Base-by-base conservation (phyloP, 2,329 filamentous ascomycete species). In the Diaporthe sp. region DNA sequence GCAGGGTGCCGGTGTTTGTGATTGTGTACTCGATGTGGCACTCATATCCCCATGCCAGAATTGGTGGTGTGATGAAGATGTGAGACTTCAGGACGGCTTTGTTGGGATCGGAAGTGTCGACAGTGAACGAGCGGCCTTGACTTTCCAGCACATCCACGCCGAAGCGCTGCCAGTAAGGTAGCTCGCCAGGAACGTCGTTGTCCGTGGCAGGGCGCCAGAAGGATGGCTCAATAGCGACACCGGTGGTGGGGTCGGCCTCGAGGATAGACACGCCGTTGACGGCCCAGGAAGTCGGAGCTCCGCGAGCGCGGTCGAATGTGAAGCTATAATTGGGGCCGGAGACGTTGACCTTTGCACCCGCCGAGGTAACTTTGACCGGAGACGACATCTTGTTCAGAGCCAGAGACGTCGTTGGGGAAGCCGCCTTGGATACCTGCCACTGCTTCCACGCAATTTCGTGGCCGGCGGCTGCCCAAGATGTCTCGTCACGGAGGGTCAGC, bases 181-280 rank as follows among this genome's bases (percentile, higher is more conserved):
- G 85, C 15, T 90, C 88, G 22, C 83, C 80, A 0, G 89, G 86
- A 0, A 85, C 84, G 79, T 94, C 92, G 79, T 94, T 94, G 81
- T 94, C 90, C 0, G 92, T 94, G 20, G 88, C 87, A 0, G 92
- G 90, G 6, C 92, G 90, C 88, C 91, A 93, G 82, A 94, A 90
- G 8, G 86, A 85, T 1, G 89, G 86, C 12, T 82, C 79, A 22
- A 87, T 81, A 31, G 85, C 86, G 4, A 83, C 81, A 10, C 81
- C 78, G 4, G 82, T 83, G 49, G 77, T 80, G 0, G 86, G 82
- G 65, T 85, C 82, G 0, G 79, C 68, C 10, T 79, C 82, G 15
- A 89, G 80, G 0, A 89, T 76, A 0, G 81, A 67, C 47, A 81
- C 77, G 71, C 82, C 81, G 55, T 82, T 80, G 25, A 82, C 80